Evolutionary conservation across 805 yeast genomes (phyloP), one percentile per base, ranked within the genome.

Genomic region (Saturnispora sanitii): DNA sequence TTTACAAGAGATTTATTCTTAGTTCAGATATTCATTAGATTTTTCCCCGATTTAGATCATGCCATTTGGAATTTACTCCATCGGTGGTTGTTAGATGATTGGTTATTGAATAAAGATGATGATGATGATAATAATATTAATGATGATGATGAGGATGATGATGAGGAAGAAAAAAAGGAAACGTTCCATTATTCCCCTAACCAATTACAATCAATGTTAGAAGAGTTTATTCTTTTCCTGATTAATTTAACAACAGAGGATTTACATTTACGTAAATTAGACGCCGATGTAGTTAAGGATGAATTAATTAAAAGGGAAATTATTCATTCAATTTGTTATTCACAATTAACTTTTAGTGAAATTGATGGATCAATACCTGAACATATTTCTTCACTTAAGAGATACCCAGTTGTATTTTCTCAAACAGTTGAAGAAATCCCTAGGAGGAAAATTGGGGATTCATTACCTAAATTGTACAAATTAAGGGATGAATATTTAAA

Each of bases 281-380:
- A 64, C 1, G 74, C 71, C 1, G 68, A 68, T 5, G 74, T 68
- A 9, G 66, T 75, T 1, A 66, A 66, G 9, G 72, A 71, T 42
- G 56, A 60, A 12, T 66, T 77, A 38, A 70, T 86, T 22, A 66
- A 64, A 43, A 68, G 73, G 33, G 96, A 88, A 50, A 75, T 90
- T n/a, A 67, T 86, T 18, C 96, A 92, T 53, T 70, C 77, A 2
- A 64, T 90, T n/a, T 79, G 94, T 47, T 83, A 85, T 63, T 77
- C 78, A 23, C 79, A 82, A 2, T 63, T 78, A 65, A 67, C 77
- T 18, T 88, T 79, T 54, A 74, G 92, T 3, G 82, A 82, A 42
- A 60, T 92, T 16, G 70, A 79, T 43, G 62, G 73, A 2, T 71
- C 68, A 13, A 70, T 87, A 2, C 90, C 96, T 0, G 96, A 87